Percentiles rank a stretch among this genome's conserved stretches.
These are phyloP conservation scores for Populus simonii DNA, from an alignment of 345 rosid species.

Conservation along the genomic window DNA sequence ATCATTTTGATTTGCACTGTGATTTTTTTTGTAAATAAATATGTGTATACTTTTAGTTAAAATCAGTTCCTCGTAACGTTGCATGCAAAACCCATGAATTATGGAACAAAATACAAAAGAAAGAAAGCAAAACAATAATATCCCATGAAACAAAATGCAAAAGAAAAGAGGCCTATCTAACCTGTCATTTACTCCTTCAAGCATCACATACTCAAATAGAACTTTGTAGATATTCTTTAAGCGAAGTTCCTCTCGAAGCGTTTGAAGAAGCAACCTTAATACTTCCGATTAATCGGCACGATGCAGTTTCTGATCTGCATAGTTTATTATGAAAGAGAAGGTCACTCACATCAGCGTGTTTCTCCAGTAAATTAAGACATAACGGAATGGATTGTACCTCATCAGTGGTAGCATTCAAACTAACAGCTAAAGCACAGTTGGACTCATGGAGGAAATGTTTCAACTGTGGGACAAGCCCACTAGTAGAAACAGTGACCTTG, in stretches of 20 bases:
- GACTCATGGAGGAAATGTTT: conserved; percentile 77
- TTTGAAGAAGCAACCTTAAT: conserved; percentile 72
- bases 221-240: conserved; percentile 70
- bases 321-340: not conserved
- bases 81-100: not conserved
- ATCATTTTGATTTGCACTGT: not conserved
- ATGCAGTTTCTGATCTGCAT: conserved; percentile 91
- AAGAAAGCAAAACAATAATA: not conserved
- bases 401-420: conserved; percentile 93
- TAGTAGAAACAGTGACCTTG: conserved; percentile 89
- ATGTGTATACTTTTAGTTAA: not conserved
- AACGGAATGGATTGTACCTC: conserved; percentile 49
- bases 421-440: conserved; percentile 82
- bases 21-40: not conserved
- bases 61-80: not conserved
- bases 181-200: conserved; percentile 91
- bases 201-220: conserved; percentile 86
- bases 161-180: conserved; percentile 18
- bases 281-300: conserved; percentile 88
- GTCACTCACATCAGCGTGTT: conserved; percentile 1
- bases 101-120: too few species aligned
- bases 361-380: not conserved
- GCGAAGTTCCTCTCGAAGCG: conserved; percentile 57
- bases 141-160: not conserved
- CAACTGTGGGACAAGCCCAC: conserved; percentile 92